A percentile compares a stretch with the other conserved stretches of the same genome.
phyloP scores from a whole-genome alignment of 2,329 filamentous ascomycete species.

The Scortechinia acanthostroma region DNA sequence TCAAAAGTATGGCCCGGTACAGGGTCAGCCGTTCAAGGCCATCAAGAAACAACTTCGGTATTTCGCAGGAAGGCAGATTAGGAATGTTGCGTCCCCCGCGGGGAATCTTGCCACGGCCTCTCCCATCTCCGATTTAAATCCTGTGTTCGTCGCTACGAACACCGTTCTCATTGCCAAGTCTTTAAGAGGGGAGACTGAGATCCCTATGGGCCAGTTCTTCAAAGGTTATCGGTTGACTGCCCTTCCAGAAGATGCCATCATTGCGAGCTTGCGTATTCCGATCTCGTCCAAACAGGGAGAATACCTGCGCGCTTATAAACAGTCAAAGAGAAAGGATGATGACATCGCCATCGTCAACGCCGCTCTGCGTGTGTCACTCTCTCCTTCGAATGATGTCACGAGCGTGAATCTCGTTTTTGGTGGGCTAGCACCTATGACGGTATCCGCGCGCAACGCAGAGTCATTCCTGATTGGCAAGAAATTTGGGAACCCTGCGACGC shows the following conservation, averaged over 20 bases:
- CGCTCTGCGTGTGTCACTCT: conserved; percentile 69
- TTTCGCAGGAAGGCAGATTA: conserved; percentile 90
- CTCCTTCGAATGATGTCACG: conserved; percentile 62
- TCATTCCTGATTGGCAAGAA: conserved; percentile 70
- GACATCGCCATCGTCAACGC: conserved; percentile 96
- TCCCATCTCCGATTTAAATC: conserved; percentile 93
- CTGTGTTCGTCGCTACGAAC: conserved; percentile 82
- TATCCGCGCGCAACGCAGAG: conserved; percentile 75
- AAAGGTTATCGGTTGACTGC: conserved; percentile 83
- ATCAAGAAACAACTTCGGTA: conserved; percentile 91
- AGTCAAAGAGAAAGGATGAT: conserved; percentile 93
- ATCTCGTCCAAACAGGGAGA: conserved; percentile 69
- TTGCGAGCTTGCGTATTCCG: conserved; percentile 81
- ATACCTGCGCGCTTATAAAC: conserved; percentile 85
- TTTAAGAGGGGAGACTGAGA: conserved; percentile 64
- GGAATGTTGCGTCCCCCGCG: conserved; percentile 94
- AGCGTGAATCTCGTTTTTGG: conserved; percentile 81
- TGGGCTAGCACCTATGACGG: conserved; percentile 87
- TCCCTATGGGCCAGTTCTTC: conserved; percentile 91
- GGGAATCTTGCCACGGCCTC: conserved; percentile 91
- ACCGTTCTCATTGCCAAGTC: conserved; percentile 77
- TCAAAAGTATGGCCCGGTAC: conserved; percentile 65
- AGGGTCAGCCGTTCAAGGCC: conserved; percentile 76
- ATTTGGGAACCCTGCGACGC: conserved; percentile 72
- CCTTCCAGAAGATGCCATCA: conserved; percentile 73